Base-by-base conservation (phyloP, 2,329 filamentous ascomycete species). In the Aspergillus felis region DNA sequence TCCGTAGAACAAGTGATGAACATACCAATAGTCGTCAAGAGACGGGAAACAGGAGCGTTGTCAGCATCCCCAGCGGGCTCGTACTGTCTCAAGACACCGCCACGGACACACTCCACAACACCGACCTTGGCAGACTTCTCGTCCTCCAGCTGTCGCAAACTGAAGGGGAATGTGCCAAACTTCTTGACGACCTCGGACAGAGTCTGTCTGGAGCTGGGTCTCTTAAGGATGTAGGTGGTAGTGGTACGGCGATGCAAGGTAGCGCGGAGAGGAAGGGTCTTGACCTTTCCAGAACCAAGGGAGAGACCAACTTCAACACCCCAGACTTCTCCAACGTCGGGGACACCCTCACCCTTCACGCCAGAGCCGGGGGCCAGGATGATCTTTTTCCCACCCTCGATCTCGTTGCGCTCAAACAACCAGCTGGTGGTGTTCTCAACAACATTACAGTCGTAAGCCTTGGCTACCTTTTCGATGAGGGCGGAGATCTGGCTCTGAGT, bases 391-490 rank as follows among this genome's bases (percentile, higher is more conserved):
- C 89, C 87, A 69, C 90, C 90, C 81, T 99, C 94, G 64, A 99
- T 97, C 78, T 99, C 94, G 78, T 97, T 96, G 75, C 90, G 90
- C 72, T 91, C 92, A 74, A 99, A 97, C 60, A 91, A 79, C 92
- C 94, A 99, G 71, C 91, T 96, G 47, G 94, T 99, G 62, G 94
- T 99, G 83, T 92, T 96, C 84, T 99, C 94, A 56, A 99, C 91
- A 27, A 97, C 80, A 75, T 88, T 95, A 83, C 90, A 92, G 61
- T 91, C 92, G 78, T 95, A 99, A 67, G 85, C 83, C 81, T 95
- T 92, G 73, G 87, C 90, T 49, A 97, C 85, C 84, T 94, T 97
- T 79, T 97, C 92, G 52, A 99, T 81, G 62, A 97, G 81, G 68
- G 84, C 82, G 63, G 89, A 94, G 70, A 99, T 97, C 79, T 92